These are phyloP conservation scores for Oidiodendron maius DNA, from an alignment of 495 filamentous ascomycete genomes.

Conservation along the genomic window DNA sequence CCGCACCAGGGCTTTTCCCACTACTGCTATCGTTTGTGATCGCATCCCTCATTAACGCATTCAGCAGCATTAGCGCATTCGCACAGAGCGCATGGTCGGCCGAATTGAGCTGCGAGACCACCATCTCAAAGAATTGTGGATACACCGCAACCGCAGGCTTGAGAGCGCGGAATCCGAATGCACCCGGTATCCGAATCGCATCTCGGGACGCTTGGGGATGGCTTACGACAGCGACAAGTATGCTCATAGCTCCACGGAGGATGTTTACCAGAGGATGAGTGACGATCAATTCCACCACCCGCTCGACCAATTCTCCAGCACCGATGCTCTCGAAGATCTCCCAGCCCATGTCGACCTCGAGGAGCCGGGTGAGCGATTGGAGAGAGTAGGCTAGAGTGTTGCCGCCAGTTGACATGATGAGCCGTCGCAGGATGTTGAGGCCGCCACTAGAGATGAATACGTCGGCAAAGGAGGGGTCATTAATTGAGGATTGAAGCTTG, in stretches of 20 bases:
- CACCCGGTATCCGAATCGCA: conserved; percentile 25
- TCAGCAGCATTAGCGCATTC: conserved; percentile 91
- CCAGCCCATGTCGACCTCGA: conserved; percentile 98
- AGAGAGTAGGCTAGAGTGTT: conserved; percentile 95
- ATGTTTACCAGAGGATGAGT: conserved; percentile 97
- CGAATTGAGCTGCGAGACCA: conserved; percentile 80
- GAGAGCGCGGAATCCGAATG: conserved; percentile 73
- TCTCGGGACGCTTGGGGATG: conserved; percentile 57
- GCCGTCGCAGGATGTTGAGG: conserved; percentile 67
- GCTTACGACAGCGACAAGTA: conserved; percentile 86
- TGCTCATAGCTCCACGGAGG: conserved; percentile 91
- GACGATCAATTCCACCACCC: conserved; percentile 91
- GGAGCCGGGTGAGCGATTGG: conserved; percentile 74
- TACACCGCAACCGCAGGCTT: conserved; percentile 88
- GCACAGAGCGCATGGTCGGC: conserved; percentile 96
- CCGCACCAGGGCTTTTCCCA: conserved; percentile 29
- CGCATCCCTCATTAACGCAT: conserved; percentile 89
- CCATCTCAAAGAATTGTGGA: conserved; percentile 90
- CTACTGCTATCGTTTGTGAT: conserved; percentile 54
- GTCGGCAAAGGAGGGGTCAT: conserved; percentile 94
- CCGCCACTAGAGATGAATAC: conserved; percentile 90
- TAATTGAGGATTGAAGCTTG: conserved; percentile 89
- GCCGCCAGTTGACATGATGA: conserved; percentile 77
- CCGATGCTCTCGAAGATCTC: conserved; percentile 57
- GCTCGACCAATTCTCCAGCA: conserved; percentile 47